Evolutionary conservation across 805 yeast species (phyloP).

Genomic region (Lachancea fermentati): DNA sequence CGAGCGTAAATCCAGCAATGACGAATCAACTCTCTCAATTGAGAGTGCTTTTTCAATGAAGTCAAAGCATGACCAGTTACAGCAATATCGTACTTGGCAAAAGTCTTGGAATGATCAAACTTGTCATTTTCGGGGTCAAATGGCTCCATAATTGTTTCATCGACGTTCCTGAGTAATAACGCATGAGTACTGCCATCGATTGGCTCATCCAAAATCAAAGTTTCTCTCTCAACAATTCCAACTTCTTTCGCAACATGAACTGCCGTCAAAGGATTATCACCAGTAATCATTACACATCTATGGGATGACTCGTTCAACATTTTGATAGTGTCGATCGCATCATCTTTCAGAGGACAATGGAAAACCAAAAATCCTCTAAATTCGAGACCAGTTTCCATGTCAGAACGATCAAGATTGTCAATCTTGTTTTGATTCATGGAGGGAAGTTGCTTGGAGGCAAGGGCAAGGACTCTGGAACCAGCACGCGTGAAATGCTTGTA

Average conservation of each 20-base stretch:
- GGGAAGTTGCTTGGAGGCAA: constrained; percentile 75
- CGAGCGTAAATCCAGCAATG: constrained; percentile 97
- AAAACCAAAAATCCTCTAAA: constrained; percentile 94
- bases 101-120: constrained; percentile 39
- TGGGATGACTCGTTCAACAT: constrained; percentile 95
- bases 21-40: constrained; percentile 66
- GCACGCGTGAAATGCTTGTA: constrained; percentile 89
- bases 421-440: constrained; percentile 44
- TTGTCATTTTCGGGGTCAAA: constrained; percentile 48
- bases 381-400: constrained; percentile 63
- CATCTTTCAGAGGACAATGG: constrained; percentile 94
- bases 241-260: constrained; percentile 96
- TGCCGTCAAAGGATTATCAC: constrained; percentile 97
- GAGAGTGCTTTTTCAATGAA: constrained; percentile 58
- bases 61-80: constrained; percentile 87
- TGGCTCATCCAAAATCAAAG: constrained; percentile 79
- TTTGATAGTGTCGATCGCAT: constrained; percentile 82
- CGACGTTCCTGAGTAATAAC: constrained; percentile 80
- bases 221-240: constrained; percentile 75
- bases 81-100: constrained; percentile 74
- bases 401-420: constrained; percentile 62
- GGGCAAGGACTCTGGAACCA: constrained; percentile 94
- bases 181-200: constrained; percentile 46
- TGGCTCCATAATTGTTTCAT: constrained; percentile 67
- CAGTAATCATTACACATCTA: constrained; percentile 96